Base-by-base conservation (phyloP, 1,284 basidiomycete species). In the Moesziomyces globuligerus region DNA sequence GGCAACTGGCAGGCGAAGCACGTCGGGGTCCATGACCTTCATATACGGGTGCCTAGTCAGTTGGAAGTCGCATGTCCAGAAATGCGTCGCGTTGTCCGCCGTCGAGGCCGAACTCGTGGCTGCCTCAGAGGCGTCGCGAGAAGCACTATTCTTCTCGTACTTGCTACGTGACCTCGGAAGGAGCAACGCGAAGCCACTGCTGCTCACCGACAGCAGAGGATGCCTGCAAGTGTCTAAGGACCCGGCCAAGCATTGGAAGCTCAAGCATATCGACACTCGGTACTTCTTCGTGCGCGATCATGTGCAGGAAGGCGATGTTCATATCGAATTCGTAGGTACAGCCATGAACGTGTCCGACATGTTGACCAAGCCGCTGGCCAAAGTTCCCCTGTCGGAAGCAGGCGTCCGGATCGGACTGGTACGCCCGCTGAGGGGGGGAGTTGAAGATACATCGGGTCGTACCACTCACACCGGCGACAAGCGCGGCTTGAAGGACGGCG, bases 31-130 rank as follows among this genome's bases (percentile, higher is more conserved):
- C 11, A 32, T 39, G 4, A 42, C 36, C 26, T 45, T 53, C 37
- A 23, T 53, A 1, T 21, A 53, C 36, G 51, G 51, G 11, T 38
- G 32, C 43, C 51, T 28, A 44, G 51, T 53, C 6, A 34, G 32
- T 1, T 53, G 51, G 51, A 53, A 53, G 43, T 53, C 51, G 15
- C 34, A 29, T 7, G 25, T 21, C 18, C 51, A 53, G 37, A 53
- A 28, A 44, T 44, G 24, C 42, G 18, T 28, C 15, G 17, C 42
- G 10, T 18, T 44, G 42, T 44, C 24, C 8, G 42, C 42, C 7
- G 51, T 53, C 7, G 51, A 53, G n/a, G 41, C 51, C 36, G 51
- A 53, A 24, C 40, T 53, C 26, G 37, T 53, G 25, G 51, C 48
- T 3, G 48, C 48, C 4, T 28, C 48, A 42, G 48, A 50, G 26